Conservation (phyloP, 192 early-diverging fungal species). For the Coemansia sp. region DNA sequence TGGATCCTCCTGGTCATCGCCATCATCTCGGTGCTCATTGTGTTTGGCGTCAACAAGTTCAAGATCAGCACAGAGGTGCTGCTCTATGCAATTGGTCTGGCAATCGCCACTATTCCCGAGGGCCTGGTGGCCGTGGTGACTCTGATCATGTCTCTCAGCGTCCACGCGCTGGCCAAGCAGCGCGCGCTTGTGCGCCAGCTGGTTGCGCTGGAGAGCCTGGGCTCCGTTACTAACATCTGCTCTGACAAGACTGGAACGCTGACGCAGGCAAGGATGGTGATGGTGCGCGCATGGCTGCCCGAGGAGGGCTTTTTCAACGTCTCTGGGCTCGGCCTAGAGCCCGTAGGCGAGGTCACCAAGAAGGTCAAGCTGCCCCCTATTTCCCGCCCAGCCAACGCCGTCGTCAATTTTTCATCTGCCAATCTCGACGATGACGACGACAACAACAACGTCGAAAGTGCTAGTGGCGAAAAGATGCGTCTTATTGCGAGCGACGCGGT, state of each 20-base stretch:
- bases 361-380: slow-evolving; percentile 22
- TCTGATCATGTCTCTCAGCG: slow-evolving; percentile 90
- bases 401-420: slow-evolving; percentile 27
- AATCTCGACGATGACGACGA: neutral
- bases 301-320: slow-evolving; percentile 68
- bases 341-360: slow-evolving; percentile 55
- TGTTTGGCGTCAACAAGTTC: slow-evolving; percentile 73
- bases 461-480: slow-evolving; percentile 7
- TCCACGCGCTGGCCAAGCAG: slow-evolving; percentile 77
- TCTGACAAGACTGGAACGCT: slow-evolving; percentile 95
- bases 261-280: slow-evolving; percentile 94
- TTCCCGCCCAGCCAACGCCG: neutral
- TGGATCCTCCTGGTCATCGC: slow-evolving; percentile 72
- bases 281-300: slow-evolving; percentile 77
- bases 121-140: slow-evolving; percentile 93
- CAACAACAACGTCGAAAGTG: too few species aligned
- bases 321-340: slow-evolving; percentile 62
- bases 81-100: slow-evolving; percentile 78
- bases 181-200: slow-evolving; percentile 89
- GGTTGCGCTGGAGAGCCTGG: slow-evolving; percentile 83
- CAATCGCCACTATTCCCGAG: slow-evolving; percentile 94
- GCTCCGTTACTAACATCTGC: slow-evolving; percentile 91
- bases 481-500: neutral
- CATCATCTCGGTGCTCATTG: slow-evolving; percentile 71
- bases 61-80: slow-evolving; percentile 58